Base-by-base conservation (phyloP, 805 yeast genomes). In the Saccharomyces cerevisiae region DNA sequence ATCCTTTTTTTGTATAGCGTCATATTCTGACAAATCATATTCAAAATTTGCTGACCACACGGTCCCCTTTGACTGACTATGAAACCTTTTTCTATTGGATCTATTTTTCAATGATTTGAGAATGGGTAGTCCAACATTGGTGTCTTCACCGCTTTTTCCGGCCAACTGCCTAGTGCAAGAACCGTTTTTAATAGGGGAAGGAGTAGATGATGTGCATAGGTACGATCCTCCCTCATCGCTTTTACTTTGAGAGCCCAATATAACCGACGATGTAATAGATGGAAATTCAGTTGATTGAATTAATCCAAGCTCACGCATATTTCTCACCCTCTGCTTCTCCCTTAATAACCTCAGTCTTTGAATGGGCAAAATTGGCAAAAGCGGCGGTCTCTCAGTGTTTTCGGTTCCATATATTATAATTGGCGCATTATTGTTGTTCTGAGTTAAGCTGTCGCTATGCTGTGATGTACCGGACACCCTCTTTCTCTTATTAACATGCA, bases 11-110 rank as follows among this genome's bases (percentile, higher is more conserved):
- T 59, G 59, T 14, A 53, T 49, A 36, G 55, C 58, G 31, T 62
- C 63, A 47, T 61, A 62, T 41, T 62, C 66, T 9, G 68, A 55
- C 4, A 62, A 49, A 53, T 67, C 69, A 48, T 68, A 69, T 49
- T 66, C 67, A 41, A 67, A 62, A 41, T 63, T 60, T 2, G 59
- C 70, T 2, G 66, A 61, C 72, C 72, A 68, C 27, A 55, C 58
- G 3, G 61, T 60, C 3, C 66, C 65, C 36, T 41, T 54, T 6
- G 52, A 46, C 9, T 41, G 43, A 4, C 22, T 51, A 17, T 36
- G 24, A 4, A 36, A 13, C 30, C 17, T 32, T 29, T 52, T 13
- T 49, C 47, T n/a, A 13, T 9, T 46, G 21, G 21, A 6, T 10
- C 21, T 17, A 9, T 36, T 32, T 22, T 32, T 21, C 27, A 22